Percentiles rank a stretch among this genome's conserved stretches.
These are phyloP conservation scores for Pseudogymnoascus sp. DNA, from an alignment of 2,329 filamentous ascomycete genomes.

Conservation along the genomic window DNA sequence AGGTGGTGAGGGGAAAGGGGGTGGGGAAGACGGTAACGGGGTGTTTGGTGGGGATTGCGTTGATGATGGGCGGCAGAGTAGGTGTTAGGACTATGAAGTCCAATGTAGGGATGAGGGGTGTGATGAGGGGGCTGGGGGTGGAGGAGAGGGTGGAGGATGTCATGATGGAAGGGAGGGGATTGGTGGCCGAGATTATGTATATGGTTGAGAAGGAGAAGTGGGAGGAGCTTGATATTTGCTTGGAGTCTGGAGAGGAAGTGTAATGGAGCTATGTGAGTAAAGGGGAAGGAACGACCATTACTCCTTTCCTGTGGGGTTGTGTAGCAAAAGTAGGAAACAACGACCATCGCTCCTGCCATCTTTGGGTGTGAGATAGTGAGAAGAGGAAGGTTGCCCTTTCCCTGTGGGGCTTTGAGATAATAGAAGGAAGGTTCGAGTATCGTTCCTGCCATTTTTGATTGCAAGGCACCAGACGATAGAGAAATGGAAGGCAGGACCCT, in stretches of 20 bases:
- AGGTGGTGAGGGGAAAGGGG: conserved; percentile 14
- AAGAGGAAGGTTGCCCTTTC: background rate
- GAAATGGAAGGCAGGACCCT: background rate
- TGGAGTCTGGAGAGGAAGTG: conserved; percentile 32
- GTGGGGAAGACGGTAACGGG: conserved; percentile 16
- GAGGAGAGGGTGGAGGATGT: conserved; percentile 22
- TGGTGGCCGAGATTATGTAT: conserved; percentile 22
- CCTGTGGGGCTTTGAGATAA: background rate
- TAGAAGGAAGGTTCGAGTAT: no score
- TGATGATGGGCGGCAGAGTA: conserved; percentile 10
- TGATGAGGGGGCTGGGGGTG: conserved; percentile 25
- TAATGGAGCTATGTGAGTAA: background rate
- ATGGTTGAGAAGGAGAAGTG: conserved; percentile 24
- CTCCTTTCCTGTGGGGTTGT: background rate
- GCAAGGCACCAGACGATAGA: no score
- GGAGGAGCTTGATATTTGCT: conserved; percentile 24
- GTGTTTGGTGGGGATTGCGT: conserved; percentile 17
- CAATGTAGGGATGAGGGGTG: conserved; percentile 31
- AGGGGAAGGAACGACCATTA: background rate
- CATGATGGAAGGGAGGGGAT: conserved; percentile 17
- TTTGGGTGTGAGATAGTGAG: background rate
- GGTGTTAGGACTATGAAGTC: conserved; percentile 27
- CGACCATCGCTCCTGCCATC: background rate
- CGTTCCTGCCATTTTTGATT: no score
- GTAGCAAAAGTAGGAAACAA: background rate